A percentile compares a stretch with the other conserved stretches of the same genome.
These are phyloP conservation scores for Phialophora chinensis DNA, from an alignment of 2,329 filamentous ascomycete species.

Conservation along the genomic window DNA sequence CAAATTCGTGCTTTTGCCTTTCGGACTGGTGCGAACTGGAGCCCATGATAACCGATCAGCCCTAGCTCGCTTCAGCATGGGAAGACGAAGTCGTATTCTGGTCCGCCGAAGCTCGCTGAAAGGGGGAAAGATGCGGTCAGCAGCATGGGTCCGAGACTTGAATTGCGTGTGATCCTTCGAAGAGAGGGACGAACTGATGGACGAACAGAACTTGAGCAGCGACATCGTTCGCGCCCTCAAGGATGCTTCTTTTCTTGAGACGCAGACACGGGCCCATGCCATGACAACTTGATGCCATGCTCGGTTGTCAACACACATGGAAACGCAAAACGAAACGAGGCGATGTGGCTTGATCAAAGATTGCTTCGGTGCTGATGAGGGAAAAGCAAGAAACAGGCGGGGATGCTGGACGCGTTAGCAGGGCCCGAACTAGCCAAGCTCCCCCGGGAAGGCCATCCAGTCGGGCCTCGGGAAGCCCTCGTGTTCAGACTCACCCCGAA, in stretches of 20 bases:
- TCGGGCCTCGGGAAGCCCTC: background rate
- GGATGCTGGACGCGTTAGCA: background rate
- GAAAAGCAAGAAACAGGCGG: background rate
- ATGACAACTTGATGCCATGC: background rate
- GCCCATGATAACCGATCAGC: constrained; percentile 2
- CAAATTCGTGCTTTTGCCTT: background rate
- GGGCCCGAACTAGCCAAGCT: background rate
- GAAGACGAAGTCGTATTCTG: background rate
- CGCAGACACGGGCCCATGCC: background rate
- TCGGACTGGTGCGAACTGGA: background rate
- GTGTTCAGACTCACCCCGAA: constrained; percentile 7
- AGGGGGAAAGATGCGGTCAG: constrained; percentile 3
- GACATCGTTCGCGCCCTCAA: background rate
- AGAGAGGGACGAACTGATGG: background rate
- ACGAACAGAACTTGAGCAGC: background rate
- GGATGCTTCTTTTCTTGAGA: background rate
- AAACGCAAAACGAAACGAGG: background rate
- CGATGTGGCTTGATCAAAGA: background rate
- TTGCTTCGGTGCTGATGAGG: background rate
- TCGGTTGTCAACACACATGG: background rate
- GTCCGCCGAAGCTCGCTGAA: constrained; percentile 8
- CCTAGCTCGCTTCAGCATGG: background rate
- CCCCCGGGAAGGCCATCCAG: background rate
- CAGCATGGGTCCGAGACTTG: background rate
- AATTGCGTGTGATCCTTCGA: constrained; percentile 13